These are phyloP conservation scores for Botrytis fabae DNA, from an alignment of 2,329 filamentous ascomycete species.

Conservation along the genomic window DNA sequence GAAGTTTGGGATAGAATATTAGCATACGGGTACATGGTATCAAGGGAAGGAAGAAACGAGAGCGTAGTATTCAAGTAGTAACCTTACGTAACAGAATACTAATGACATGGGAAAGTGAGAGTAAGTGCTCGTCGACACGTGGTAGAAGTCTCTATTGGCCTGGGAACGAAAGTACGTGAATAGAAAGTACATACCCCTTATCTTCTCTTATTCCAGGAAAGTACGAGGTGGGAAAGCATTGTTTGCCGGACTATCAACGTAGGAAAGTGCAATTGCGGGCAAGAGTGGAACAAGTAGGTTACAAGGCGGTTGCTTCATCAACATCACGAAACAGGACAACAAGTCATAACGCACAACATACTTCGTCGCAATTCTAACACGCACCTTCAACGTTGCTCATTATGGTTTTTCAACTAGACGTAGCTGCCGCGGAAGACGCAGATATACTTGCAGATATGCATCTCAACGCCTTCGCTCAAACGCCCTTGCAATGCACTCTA, in stretches of 20 bases:
- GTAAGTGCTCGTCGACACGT: not conserved
- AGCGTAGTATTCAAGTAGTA: not conserved
- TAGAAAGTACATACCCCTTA: not conserved
- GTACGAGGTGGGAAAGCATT: not conserved
- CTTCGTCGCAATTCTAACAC: not conserved
- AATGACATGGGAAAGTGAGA: not conserved
- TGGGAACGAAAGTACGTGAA: not conserved
- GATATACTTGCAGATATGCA: conserved; percentile 35
- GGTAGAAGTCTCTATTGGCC: not conserved
- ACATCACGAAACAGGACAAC: not conserved
- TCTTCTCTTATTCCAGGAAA: not conserved
- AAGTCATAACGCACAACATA: not conserved
- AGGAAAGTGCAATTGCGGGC: not conserved
- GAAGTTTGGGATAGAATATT: not conserved
- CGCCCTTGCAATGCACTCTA: conserved; percentile 34
- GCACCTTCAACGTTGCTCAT: not conserved
- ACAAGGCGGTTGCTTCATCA: not conserved
- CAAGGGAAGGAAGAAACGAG: not conserved
- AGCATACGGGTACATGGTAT: not conserved
- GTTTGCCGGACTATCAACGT: not conserved
- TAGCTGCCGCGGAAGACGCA: conserved; percentile 31
- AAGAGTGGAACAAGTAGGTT: not conserved
- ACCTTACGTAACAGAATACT: not conserved
- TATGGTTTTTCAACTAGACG: conserved; percentile 32
- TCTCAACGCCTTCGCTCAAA: conserved; percentile 38